Conservation (phyloP, 768 basidiomycete species). For the Naganishia onofrii region DNA sequence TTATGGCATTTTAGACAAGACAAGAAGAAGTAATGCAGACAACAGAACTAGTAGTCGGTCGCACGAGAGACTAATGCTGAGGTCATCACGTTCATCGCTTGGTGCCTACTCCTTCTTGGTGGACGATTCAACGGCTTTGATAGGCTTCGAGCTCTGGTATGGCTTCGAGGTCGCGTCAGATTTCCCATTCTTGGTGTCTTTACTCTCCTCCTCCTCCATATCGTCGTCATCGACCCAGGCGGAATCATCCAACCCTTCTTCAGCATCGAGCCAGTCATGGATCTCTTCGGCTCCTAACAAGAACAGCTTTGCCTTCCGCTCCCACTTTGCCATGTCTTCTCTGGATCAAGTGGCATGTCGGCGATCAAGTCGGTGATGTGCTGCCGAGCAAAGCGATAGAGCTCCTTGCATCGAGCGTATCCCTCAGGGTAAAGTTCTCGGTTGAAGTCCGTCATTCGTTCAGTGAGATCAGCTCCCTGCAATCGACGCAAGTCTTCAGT, state of each 20-base stretch:
- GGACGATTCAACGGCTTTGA: not conserved
- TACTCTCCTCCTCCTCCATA: not conserved
- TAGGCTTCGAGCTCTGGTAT: not conserved
- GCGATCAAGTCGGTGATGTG: conserved; percentile 6
- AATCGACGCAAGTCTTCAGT: not conserved
- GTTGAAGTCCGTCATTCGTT: conserved; percentile 19
- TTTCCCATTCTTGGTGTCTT: conserved; percentile 1
- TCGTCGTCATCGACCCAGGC: conserved; percentile 15
- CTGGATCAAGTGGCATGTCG: conserved; percentile 1
- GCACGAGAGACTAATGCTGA: not conserved
- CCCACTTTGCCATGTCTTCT: conserved; percentile 10
- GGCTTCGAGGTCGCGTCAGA: not conserved
- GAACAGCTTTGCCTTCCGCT: conserved; percentile 8
- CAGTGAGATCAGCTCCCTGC: conserved; percentile 4
- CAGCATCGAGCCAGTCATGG: conserved; percentile 7
- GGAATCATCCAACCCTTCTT: conserved; percentile 10
- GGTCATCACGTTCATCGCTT: no score
- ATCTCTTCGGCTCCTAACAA: conserved; percentile 7
- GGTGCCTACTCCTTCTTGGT: not conserved
- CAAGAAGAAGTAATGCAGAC: not conserved
- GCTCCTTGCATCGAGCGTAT: conserved; percentile 21
- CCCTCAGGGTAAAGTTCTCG: conserved; percentile 14
- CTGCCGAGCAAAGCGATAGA: conserved; percentile 15
- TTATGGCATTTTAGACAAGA: not conserved
- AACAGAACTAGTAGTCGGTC: no score